Evolutionary conservation across 2,329 filamentous ascomycete genomes (phyloP), one percentile per base, ranked within the genome.

Genomic region (Ustulina deusta): DNA sequence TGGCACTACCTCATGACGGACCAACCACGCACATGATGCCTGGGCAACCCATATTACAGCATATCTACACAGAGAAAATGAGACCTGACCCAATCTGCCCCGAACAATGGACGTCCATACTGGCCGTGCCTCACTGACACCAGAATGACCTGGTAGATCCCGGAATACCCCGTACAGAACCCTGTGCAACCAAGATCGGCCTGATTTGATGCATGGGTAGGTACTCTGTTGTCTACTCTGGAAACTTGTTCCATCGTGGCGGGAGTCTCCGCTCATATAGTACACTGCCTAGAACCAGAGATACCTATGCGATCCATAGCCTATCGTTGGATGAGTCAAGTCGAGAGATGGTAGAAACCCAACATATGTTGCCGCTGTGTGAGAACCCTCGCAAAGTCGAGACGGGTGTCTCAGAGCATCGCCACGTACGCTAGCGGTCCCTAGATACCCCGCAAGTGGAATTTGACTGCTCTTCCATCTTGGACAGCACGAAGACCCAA

Each of bases 131-230:
- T 63, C 44, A 17, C 20, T 55, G 54, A 51, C 36, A 46, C 54
- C 27, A 38, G 55, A 34, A 55, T 15, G 54, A 67, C 48, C 27
- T 64, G 49, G 65, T 54, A 54, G 61, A 59, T 63, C 61, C 65
- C 65, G 60, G 54, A 56, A 56, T 52, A 60, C 36, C 38, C 54
- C 54, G 36, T 42, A 15, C 22, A 13, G 38, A 7, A 6, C 22
- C 17, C 54, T 46, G 48, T 63, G 61, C 46, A 65, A 64, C 61
- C 27, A 46, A 38, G 34, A 57, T 57, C 42, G 56, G 42, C 55
- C 56, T 42, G 48, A 59, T 63, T 59, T 22, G 40, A 59, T 36
- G 20, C 46, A 49, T 15, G 46, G 46, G 46, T 49, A 49, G 7
- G 6, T 13, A 13, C 4, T 29, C 22, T 48, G 22, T 25, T 15